A percentile compares a stretch with the other conserved stretches of the same genome.
Conservation (phyloP, 768 basidiomycete species). For the Mycena filopes region DNA sequence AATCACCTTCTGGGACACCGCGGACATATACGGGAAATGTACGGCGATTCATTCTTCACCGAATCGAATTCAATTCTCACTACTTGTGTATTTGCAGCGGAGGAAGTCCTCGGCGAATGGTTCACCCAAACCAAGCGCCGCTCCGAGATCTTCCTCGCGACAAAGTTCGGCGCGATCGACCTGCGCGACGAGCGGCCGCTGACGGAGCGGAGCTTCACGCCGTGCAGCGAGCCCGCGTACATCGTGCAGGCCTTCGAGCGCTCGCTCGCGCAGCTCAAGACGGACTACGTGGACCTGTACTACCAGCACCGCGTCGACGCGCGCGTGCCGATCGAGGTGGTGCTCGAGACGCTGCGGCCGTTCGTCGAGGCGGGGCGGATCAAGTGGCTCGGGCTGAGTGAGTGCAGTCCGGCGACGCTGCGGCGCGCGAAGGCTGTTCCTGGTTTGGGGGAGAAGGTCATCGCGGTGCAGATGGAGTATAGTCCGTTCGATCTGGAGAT, state of each 20-base stretch:
- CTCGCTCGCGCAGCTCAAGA: conserved; percentile 34
- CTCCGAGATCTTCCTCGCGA: conserved; percentile 40
- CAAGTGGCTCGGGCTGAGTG: conserved; percentile 48
- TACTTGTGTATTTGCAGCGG: conserved; percentile 31
- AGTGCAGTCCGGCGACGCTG: conserved; percentile 42
- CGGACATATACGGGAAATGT: conserved; percentile 38
- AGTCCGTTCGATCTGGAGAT: conserved; percentile 39
- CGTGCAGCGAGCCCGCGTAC: conserved; percentile 34
- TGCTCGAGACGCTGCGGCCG: conserved; percentile 44
- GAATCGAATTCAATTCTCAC: neutral
- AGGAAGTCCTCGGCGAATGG: conserved; percentile 38
- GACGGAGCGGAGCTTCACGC: conserved; percentile 13
- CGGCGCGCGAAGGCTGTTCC: conserved; percentile 43
- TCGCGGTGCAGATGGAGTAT: conserved; percentile 47
- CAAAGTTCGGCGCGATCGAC: conserved; percentile 40
- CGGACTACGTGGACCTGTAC: conserved; percentile 40
- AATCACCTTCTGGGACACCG: conserved; percentile 36
- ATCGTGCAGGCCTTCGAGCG: conserved; percentile 28
- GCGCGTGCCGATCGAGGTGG: conserved; percentile 44
- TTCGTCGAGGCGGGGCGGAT: conserved; percentile 46
- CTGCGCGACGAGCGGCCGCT: conserved; percentile 21
- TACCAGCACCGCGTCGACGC: conserved; percentile 48
- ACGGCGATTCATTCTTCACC: neutral
- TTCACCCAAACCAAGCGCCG: conserved; percentile 38
- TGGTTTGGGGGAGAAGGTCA: conserved; percentile 39